Base-by-base conservation (phyloP, 148 eudicot species). In the Pouteria glomerata region DNA sequence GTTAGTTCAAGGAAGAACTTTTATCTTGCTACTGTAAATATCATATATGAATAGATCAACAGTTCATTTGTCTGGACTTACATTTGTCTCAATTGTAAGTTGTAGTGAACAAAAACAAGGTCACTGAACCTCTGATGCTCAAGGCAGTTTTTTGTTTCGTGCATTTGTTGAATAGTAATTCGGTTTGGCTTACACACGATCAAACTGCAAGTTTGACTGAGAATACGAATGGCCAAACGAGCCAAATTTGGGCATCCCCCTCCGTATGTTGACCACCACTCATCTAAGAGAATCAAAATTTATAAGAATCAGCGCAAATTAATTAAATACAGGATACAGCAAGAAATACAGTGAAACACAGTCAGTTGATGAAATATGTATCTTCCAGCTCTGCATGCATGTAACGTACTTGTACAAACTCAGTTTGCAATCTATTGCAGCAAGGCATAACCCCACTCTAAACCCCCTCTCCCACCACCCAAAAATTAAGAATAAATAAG, bases 261-360 rank as follows among this genome's bases (percentile, higher is more conserved):
- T 74, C 97, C 99, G 75, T 88, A 90, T 21, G 94, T 89, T 44
- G 88, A 90, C 99, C 99, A 95, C 97, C 99, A 95, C 78, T 89
- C 99, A 75, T 87, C 98, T 93, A 73, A 64, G 65, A 72, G 11
- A 66, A 76, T 42, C 70, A 33, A 74, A 56, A 10, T 27, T 15
- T 31, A 42, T 21, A 27, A 48, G 8, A 41, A 58, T 74, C 33
- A 69, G 70, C 19, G 1, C 35, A 73, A 39, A n/a, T n/a, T n/a
- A n/a, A n/a, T n/a, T n/a, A n/a, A 1, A 2, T 29, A 35, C 31
- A 0, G 26, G 24, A 24, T 23, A 57, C 41, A 74, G 41, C 33
- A 23, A 21, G 18, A 19, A 10, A 1, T 7, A 34, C n/a, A 37
- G 27, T n/a, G 18, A 57, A 19, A 57, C 16, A 39, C 21, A 39